These are phyloP conservation scores for Trichoderma sp. DNA, from an alignment of 2,329 filamentous ascomycete genomes.

Conservation along the genomic window DNA sequence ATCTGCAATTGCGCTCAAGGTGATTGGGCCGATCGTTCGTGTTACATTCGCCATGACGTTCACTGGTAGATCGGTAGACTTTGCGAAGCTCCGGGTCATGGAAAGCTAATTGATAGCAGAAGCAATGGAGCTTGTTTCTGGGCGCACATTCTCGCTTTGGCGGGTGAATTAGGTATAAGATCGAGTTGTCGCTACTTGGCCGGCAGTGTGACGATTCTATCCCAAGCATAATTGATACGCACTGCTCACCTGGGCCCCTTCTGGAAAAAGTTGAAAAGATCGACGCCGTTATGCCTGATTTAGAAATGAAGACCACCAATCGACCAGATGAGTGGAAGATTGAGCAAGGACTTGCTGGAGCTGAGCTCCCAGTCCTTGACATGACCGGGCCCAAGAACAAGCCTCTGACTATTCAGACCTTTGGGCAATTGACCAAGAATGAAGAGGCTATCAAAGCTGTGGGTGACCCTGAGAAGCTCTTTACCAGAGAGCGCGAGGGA, in stretches of 20 bases:
- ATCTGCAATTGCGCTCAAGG: background rate
- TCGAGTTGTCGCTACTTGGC: background rate
- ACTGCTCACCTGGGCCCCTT: background rate
- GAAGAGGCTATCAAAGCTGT: conserved; percentile 2
- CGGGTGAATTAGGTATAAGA: conserved; percentile 6
- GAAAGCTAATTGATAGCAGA: background rate
- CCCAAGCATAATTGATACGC: background rate
- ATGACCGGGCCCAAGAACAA: background rate
- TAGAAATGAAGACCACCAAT: background rate
- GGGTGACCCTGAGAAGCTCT: background rate
- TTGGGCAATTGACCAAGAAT: background rate
- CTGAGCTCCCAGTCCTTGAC: conserved; percentile 13
- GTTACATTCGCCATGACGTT: background rate
- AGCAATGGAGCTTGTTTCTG: background rate
- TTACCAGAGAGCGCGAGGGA: background rate
- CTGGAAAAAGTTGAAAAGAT: background rate
- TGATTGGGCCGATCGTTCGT: background rate
- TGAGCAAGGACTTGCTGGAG: conserved; percentile 12
- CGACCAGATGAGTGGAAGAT: conserved; percentile 15
- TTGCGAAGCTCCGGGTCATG: background rate
- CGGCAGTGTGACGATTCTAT: background rate
- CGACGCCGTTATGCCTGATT: background rate
- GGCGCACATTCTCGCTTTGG: background rate
- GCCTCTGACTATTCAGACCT: background rate
- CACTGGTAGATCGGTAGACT: background rate